Percentiles rank a stretch among this genome's conserved stretches.
Evolutionary conservation across 139 green algal species (phyloP).

Genomic region (Chlorella ohadii): DNA sequence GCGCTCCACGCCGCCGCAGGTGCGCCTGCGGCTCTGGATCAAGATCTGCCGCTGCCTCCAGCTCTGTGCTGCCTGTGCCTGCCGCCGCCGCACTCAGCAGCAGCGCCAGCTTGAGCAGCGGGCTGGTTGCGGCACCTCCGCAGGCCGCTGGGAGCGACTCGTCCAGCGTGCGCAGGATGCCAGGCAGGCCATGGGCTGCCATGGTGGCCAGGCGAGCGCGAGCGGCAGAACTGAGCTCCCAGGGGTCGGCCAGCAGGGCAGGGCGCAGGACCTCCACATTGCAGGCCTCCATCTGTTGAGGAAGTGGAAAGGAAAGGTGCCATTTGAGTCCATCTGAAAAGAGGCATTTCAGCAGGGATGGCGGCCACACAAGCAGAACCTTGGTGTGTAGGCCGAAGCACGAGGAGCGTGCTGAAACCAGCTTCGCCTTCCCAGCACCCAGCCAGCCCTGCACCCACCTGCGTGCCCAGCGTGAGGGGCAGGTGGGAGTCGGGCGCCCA

Average conservation of each 20-base stretch:
- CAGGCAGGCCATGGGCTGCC: not conserved
- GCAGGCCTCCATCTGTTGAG: conserved; percentile 16
- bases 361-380: no score
- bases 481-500: not conserved
- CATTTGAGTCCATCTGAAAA: no score
- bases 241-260: not conserved
- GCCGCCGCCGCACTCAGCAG: conserved; percentile 39
- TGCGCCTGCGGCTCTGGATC: conserved; percentile 10
- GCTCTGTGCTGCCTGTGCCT: not conserved
- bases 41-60: not conserved
- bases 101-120: conserved; percentile 18
- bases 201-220: not conserved
- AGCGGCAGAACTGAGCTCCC: conserved; percentile 1
- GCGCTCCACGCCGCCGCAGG: not conserved
- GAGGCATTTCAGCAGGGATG: no score
- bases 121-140: not conserved
- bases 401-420: no score
- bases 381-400: no score
- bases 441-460: not conserved
- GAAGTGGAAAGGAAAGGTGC: no score
- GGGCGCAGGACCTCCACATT: conserved; percentile 23
- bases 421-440: not conserved
- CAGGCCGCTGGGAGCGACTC: not conserved
- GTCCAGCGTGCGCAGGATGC: conserved; percentile 1
- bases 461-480: not conserved